A percentile compares a stretch with the other conserved stretches of the same genome.
These are phyloP conservation scores for Castanopsis chinensis DNA, from an alignment of 306 rosid genomes.

Conservation along the genomic window DNA sequence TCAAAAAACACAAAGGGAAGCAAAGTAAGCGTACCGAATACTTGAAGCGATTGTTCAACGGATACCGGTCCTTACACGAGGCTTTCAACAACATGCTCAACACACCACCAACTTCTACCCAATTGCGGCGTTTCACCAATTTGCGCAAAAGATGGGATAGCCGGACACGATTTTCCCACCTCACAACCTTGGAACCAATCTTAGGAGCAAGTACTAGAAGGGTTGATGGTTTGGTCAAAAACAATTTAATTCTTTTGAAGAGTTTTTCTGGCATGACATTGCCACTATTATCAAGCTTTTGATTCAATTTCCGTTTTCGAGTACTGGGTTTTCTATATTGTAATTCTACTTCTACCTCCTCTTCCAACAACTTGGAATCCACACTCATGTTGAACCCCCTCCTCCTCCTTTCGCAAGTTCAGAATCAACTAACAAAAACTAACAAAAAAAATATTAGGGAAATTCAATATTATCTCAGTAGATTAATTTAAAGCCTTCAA, in stretches of 20 bases:
- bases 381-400: background rate
- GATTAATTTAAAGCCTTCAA: too few species aligned
- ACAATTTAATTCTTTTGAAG: constrained; percentile 34
- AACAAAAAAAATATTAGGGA: too few species aligned
- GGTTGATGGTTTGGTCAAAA: constrained; percentile 60
- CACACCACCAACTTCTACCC: constrained; percentile 68
- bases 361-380: background rate
- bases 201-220: constrained; percentile 40
- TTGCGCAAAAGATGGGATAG: constrained; percentile 38
- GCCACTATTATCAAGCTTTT: background rate
- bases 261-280: constrained; percentile 17
- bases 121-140: constrained; percentile 46
- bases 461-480: too few species aligned
- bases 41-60: constrained; percentile 53
- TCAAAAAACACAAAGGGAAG: background rate
- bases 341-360: background rate
- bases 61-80: constrained; percentile 44
- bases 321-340: background rate
- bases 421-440: too few species aligned
- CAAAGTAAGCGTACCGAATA: constrained; percentile 43
- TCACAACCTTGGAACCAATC: constrained; percentile 39
- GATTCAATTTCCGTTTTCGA: constrained; percentile 28
- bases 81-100: constrained; percentile 54
- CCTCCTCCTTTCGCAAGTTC: too few species aligned
- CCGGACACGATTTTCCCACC: constrained; percentile 44